These are phyloP conservation scores for Emmonsiellopsis sp. DNA, from an alignment of 2,329 filamentous ascomycete species.

Conservation along the genomic window DNA sequence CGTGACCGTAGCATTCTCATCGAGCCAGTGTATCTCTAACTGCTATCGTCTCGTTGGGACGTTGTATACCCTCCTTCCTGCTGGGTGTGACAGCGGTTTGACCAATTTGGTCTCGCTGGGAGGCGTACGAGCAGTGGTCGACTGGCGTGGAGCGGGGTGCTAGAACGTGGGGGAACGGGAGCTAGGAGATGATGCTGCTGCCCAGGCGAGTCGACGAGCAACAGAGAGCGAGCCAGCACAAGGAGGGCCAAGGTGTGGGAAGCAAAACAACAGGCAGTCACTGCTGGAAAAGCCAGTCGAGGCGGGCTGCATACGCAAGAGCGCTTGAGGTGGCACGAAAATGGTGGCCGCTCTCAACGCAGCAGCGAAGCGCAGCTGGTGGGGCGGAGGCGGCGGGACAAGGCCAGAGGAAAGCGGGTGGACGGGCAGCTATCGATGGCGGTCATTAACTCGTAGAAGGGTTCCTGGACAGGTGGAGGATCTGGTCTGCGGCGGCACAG, in stretches of 20 bases:
- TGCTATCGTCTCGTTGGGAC: background rate
- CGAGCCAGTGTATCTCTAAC: background rate
- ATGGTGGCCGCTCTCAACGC: background rate
- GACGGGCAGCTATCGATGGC: background rate
- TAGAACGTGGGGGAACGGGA: too few relatives aligned
- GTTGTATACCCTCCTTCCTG: background rate
- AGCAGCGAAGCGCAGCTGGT: background rate
- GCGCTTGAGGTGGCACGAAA: constrained; percentile 1
- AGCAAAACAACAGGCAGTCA: background rate
- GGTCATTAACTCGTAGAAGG: constrained; percentile 8
- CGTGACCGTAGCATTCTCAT: constrained; percentile 28
- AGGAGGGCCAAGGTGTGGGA: background rate
- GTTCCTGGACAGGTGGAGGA: background rate
- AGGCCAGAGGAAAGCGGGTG: constrained; percentile 1
- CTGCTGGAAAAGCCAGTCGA: background rate
- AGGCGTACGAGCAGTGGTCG: too few relatives aligned
- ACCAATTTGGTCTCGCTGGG: too few relatives aligned
- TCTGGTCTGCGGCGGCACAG: background rate
- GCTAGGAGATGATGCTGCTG: too few relatives aligned
- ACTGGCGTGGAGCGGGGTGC: too few relatives aligned
- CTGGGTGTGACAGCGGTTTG: background rate
- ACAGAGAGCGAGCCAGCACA: background rate
- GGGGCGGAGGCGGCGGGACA: constrained; percentile 4
- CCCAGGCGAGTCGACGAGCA: background rate
- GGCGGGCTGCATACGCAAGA: background rate